Conservation (phyloP, 2,329 filamentous ascomycete species). For the Pseudogymnoascus sp. region DNA sequence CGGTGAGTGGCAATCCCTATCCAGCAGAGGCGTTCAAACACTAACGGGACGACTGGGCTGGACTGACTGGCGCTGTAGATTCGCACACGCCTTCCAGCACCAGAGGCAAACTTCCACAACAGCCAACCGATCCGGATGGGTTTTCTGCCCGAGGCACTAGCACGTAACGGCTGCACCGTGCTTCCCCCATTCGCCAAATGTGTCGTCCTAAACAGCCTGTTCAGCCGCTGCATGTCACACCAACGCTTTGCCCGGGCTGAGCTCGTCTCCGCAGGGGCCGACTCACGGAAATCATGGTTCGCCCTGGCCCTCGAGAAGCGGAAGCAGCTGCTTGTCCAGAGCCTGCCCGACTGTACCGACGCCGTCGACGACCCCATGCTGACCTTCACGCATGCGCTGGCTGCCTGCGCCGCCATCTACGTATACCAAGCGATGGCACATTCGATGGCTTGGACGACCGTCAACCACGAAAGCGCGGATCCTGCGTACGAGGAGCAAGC, state of each 20-base stretch:
- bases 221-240: too few relatives aligned
- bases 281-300: too few relatives aligned
- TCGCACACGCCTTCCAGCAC: conserved; percentile 29
- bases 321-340: neutral
- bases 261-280: neutral
- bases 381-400: neutral
- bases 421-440: neutral
- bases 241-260: neutral
- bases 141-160: conserved; percentile 27
- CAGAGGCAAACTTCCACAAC: conserved; percentile 32
- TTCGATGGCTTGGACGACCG: neutral
- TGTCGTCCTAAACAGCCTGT: conserved; percentile 25
- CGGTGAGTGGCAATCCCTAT: neutral
- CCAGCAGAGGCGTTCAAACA: too few relatives aligned
- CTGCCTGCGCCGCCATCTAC: neutral
- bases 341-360: neutral
- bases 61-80: conserved; percentile 21
- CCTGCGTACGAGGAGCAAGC: neutral
- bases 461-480: neutral
- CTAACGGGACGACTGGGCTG: too few relatives aligned
- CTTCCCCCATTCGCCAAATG: conserved; percentile 29
- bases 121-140: conserved; percentile 20
- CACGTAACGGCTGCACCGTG: conserved; percentile 3
- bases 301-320: too few relatives aligned
- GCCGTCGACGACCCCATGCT: neutral